phyloP scores from a whole-genome alignment of 495 filamentous ascomycete species.

The Annulohypoxylon moriforme region DNA sequence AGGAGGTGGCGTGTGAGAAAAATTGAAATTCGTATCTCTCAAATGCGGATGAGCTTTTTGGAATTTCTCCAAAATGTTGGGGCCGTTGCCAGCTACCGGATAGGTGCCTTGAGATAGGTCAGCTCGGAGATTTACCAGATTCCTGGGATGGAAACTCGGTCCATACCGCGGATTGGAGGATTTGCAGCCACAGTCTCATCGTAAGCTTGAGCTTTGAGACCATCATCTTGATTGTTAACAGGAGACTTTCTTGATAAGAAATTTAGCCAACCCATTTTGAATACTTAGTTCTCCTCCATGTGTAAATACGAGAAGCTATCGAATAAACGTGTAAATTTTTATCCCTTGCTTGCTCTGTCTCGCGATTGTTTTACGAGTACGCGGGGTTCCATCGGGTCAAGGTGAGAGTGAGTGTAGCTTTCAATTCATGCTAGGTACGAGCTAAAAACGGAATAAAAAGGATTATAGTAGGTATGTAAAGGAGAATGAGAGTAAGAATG shows the following conservation, averaged over 20 bases:
- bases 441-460: constrained; percentile 11
- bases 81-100: constrained; percentile 47
- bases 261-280: constrained; percentile 58
- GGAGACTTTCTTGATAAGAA: constrained; percentile 52
- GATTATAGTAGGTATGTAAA: background rate
- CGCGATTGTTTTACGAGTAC: constrained; percentile 17
- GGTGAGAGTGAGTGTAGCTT: constrained; percentile 11
- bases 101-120: constrained; percentile 49
- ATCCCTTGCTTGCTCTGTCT: constrained; percentile 32
- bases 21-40: constrained; percentile 42
- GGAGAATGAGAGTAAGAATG: background rate
- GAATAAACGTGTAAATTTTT: constrained; percentile 14
- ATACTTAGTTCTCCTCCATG: constrained; percentile 2
- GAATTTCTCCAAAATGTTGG: constrained; percentile 45
- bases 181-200: constrained; percentile 44
- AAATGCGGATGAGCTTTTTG: constrained; percentile 46
- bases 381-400: constrained; percentile 33
- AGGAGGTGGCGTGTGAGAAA: constrained; percentile 47
- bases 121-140: constrained; percentile 39
- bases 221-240: constrained; percentile 32
- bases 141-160: constrained; percentile 38
- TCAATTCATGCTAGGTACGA: constrained; percentile 10
- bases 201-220: constrained; percentile 49
- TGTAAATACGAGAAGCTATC: constrained; percentile 20
- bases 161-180: constrained; percentile 52